Conservation (phyloP, 2,329 filamentous ascomycete species). For the Colletotrichum zoysiae region DNA sequence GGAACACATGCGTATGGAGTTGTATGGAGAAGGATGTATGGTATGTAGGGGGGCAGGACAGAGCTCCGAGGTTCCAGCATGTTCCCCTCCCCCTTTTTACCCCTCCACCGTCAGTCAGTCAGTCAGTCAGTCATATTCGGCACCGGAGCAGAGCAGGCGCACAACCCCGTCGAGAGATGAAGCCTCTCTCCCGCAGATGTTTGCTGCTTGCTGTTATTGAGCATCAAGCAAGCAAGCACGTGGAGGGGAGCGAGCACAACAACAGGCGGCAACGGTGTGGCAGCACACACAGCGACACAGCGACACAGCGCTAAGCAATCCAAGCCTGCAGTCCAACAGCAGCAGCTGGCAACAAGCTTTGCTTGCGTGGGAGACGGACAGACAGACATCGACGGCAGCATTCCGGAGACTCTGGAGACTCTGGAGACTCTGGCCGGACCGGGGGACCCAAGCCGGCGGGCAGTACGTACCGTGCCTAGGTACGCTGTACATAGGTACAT, state of each 20-base stretch:
- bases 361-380: too few species aligned
- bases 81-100: constrained; percentile 11
- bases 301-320: too few species aligned
- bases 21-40: too few species aligned
- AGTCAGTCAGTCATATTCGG: background rate
- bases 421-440: constrained; percentile 15
- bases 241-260: background rate
- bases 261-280: background rate
- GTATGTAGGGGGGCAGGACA: background rate
- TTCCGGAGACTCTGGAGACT: constrained; percentile 9
- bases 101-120: constrained; percentile 1
- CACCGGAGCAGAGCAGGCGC: background rate
- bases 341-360: background rate
- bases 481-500: too few species aligned
- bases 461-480: too few species aligned
- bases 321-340: background rate
- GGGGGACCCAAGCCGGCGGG: constrained; percentile 8
- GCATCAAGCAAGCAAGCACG: background rate
- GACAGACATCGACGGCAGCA: background rate
- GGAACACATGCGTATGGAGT: too few species aligned
- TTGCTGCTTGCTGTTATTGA: background rate
- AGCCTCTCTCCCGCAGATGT: background rate
- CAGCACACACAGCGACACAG: too few species aligned
- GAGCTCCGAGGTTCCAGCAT: constrained; percentile 25
- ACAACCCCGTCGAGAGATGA: too few species aligned